These are phyloP conservation scores for Kluyveromyces sp. DNA, from an alignment of 1,139 yeast genomes.

Conservation along the genomic window DNA sequence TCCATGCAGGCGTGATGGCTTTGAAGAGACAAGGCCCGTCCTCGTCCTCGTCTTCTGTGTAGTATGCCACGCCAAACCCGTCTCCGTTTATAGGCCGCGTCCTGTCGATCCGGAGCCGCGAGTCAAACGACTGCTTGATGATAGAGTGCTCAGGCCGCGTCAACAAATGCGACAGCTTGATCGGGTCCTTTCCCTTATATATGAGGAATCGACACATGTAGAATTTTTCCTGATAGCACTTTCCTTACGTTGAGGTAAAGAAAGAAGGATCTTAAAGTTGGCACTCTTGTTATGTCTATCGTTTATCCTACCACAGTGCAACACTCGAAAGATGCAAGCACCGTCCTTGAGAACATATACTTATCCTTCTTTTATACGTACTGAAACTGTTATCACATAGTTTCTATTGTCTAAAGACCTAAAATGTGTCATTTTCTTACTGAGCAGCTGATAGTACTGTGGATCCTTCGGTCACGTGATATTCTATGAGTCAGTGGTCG, in stretches of 20 bases:
- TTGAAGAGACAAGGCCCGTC: constrained; percentile 77
- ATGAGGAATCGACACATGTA: constrained; percentile 33
- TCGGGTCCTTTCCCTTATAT: constrained; percentile 60
- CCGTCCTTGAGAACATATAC: neutral
- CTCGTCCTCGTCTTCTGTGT: constrained; percentile 48
- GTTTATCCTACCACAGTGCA: no score
- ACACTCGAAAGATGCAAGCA: no score
- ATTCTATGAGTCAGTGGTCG: no score
- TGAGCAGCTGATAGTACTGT: no score
- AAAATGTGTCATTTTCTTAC: neutral
- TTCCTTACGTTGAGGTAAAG: no score
- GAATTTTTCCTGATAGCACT: neutral
- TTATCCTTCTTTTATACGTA: neutral
- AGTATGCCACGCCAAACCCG: constrained; percentile 96
- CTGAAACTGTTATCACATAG: no score
- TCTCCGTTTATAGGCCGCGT: constrained; percentile 93
- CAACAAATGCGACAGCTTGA: constrained; percentile 73
- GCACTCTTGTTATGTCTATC: no score
- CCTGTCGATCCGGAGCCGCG: constrained; percentile 78
- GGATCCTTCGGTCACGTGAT: neutral
- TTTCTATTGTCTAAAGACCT: neutral
- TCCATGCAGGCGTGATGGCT: constrained; percentile 98
- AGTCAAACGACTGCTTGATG: constrained; percentile 91
- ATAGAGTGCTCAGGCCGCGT: constrained; percentile 96
- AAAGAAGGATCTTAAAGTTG: neutral